Conservation (phyloP, 148 eudicot genomes). For the Persicaria tinctoria region DNA sequence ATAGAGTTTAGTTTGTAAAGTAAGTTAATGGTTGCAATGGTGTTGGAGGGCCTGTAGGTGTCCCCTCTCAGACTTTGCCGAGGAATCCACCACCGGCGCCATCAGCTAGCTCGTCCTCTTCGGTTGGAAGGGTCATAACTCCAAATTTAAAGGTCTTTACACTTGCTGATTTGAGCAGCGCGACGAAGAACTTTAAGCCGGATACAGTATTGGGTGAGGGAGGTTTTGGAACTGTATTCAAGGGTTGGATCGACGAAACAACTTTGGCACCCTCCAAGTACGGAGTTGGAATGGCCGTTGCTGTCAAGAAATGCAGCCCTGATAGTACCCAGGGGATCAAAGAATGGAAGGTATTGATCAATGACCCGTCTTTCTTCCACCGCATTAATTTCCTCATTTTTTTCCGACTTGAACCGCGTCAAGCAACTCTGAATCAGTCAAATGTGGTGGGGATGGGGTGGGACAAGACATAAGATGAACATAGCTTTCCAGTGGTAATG, state of each 20-base stretch:
- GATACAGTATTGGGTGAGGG: conserved; percentile 68
- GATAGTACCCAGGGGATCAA: conserved; percentile 71
- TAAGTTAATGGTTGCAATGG: conserved; percentile 1
- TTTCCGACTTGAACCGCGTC: background rate
- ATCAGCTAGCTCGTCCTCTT: conserved; percentile 9
- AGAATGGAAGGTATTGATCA: conserved; percentile 62
- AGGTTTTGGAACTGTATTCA: conserved; percentile 80
- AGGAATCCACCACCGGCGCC: background rate
- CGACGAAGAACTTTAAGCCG: conserved; percentile 54
- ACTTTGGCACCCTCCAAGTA: conserved; percentile 61
- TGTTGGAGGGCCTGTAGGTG: background rate
- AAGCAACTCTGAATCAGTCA: background rate
- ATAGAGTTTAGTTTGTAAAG: background rate
- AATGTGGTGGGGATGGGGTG: background rate
- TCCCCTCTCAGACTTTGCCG: background rate
- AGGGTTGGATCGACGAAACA: conserved; percentile 59
- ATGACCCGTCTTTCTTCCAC: background rate
- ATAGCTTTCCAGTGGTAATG: background rate
- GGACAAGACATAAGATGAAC: background rate
- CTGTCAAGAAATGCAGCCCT: conserved; percentile 68
- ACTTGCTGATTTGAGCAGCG: conserved; percentile 39
- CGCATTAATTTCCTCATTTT: background rate
- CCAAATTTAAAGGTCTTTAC: conserved; percentile 47
- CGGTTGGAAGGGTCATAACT: conserved; percentile 32
- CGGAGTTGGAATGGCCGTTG: conserved; percentile 60